phyloP scores from a whole-genome alignment of 2,329 filamentous ascomycete genomes.

The Rhinocladiella similis region DNA sequence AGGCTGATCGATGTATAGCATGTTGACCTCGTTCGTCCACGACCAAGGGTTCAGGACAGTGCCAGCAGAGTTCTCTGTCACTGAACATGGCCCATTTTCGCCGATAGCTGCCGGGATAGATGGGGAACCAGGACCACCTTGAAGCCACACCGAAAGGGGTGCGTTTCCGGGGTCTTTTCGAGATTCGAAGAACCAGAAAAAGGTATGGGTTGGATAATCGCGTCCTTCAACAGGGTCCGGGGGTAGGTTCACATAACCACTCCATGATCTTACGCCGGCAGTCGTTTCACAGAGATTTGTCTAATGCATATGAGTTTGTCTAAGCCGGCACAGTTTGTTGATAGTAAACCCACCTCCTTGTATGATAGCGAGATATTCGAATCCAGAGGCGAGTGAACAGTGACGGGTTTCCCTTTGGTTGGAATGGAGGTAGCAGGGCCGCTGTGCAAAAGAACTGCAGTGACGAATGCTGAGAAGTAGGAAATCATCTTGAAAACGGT shows the following conservation, averaged over 20 bases:
- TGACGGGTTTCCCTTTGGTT: background rate
- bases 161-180: constrained; percentile 46
- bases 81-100: constrained; percentile 53
- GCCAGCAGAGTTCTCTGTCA: constrained; percentile 53
- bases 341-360: constrained; percentile 39
- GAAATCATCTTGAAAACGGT: background rate
- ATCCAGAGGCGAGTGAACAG: constrained; percentile 4
- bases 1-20: constrained; percentile 68
- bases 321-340: background rate
- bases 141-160: constrained; percentile 48
- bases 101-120: constrained; percentile 58
- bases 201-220: constrained; percentile 61
- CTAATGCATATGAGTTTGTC: constrained; percentile 27
- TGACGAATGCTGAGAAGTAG: background rate
- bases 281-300: constrained; percentile 59
- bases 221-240: constrained; percentile 46
- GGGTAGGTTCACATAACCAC: constrained; percentile 60
- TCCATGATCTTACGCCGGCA: constrained; percentile 57
- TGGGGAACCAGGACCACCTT: constrained; percentile 52
- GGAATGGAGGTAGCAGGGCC: background rate
- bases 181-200: constrained; percentile 51
- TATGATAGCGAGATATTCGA: constrained; percentile 42
- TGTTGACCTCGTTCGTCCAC: constrained; percentile 58
- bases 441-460: background rate
- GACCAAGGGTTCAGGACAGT: constrained; percentile 59